A percentile compares a stretch with the other conserved stretches of the same genome.
phyloP scores from a whole-genome alignment of 2,329 filamentous ascomycete species.

The Juglanconis sp. region DNA sequence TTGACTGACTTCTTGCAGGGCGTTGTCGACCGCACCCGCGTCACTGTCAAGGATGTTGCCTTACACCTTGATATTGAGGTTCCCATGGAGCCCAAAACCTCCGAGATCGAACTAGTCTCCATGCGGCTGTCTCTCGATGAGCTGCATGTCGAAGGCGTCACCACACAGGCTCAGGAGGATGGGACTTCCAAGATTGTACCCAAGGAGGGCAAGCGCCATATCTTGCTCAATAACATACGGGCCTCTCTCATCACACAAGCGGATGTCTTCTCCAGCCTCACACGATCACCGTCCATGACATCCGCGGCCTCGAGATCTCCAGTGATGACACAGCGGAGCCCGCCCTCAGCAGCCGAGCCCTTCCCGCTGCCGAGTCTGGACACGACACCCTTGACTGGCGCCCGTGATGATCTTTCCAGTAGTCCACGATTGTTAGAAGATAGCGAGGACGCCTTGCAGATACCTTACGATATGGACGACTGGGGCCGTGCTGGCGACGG shows the following conservation, averaged over 20 bases:
- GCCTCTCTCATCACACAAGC: conserved; percentile 66
- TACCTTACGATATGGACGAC: conserved; percentile 49
- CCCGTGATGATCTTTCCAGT: conserved; percentile 29
- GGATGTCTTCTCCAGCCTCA: conserved; percentile 60
- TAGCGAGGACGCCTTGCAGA: conserved; percentile 55
- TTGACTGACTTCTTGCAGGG: conserved; percentile 71
- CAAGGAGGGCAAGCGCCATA: conserved; percentile 63
- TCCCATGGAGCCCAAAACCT: conserved; percentile 44
- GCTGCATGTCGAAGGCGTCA: conserved; percentile 66
- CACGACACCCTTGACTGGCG: conserved; percentile 29
- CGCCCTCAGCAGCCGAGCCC: conserved; percentile 23
- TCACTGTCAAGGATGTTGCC: conserved; percentile 62
- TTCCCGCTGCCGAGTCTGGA: conserved; percentile 19
- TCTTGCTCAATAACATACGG: conserved; percentile 61
- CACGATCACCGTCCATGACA: conserved; percentile 54
- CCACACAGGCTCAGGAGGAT: conserved; percentile 33
- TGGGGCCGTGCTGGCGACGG: conserved; percentile 33
- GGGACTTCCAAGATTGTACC: conserved; percentile 38
- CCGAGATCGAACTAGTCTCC: conserved; percentile 53
- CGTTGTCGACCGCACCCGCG: conserved; percentile 67
- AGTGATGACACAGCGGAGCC: conserved; percentile 28
- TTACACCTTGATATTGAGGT: conserved; percentile 64
- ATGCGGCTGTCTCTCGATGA: conserved; percentile 63
- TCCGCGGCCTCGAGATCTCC: conserved; percentile 50
- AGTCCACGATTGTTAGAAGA: conserved; percentile 39